Percentiles rank a stretch among this genome's conserved stretches.
Evolutionary conservation across 2,329 filamentous ascomycete genomes (phyloP).

Genomic region (Fusarium neocosmosporiellum): DNA sequence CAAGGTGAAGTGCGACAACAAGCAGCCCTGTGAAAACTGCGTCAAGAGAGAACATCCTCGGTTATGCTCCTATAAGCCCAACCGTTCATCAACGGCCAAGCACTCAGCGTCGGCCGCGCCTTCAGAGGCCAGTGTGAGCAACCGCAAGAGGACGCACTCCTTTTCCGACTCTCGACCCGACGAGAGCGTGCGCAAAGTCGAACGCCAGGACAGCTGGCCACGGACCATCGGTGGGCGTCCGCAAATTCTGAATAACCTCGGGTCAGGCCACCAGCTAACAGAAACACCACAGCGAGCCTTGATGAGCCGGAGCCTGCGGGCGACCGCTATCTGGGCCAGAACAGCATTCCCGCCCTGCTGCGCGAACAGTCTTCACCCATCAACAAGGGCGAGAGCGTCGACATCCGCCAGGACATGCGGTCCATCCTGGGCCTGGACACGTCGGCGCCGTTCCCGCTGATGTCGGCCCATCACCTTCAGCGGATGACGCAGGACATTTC

Average conservation of each 20-base stretch:
- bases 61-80: constrained; percentile 75
- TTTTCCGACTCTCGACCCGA: constrained; percentile 45
- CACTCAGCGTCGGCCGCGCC: constrained; percentile 44
- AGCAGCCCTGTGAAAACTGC: constrained; percentile 75
- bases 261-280: constrained; percentile 35
- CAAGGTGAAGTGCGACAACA: constrained; percentile 77
- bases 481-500: constrained; percentile 70
- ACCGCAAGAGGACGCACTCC: constrained; percentile 51
- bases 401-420: constrained; percentile 73
- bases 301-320: constrained; percentile 67
- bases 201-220: constrained; percentile 57
- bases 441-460: constrained; percentile 74
- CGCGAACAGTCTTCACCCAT: constrained; percentile 68
- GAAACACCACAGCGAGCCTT: constrained; percentile 51
- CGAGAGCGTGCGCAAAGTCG: constrained; percentile 46
- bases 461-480: constrained; percentile 72
- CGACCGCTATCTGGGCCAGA: constrained; percentile 73
- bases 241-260: constrained; percentile 4
- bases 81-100: constrained; percentile 56
- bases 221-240: constrained; percentile 52
- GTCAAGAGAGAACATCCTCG: constrained; percentile 73
- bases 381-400: constrained; percentile 63
- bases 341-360: constrained; percentile 74
- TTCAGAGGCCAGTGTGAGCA: constrained; percentile 39
- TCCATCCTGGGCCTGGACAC: constrained; percentile 74